Conservation (phyloP, 2,329 filamentous ascomycete genomes). For the Cladobotryum protrusum region DNA sequence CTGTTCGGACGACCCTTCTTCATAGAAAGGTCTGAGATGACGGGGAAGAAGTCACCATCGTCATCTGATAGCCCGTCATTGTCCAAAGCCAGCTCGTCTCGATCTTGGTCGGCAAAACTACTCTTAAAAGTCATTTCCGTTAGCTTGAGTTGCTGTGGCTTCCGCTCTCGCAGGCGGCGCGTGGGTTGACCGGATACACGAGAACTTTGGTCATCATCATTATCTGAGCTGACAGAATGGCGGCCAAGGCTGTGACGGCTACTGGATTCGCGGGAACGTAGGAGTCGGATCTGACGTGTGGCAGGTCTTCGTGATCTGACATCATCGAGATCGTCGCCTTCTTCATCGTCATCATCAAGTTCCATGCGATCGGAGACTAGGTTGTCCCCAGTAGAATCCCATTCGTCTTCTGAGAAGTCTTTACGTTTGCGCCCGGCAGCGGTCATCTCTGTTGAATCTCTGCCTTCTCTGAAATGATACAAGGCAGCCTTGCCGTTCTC, state of each 20-base stretch:
- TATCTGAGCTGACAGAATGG: conserved; percentile 7
- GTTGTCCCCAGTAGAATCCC: conserved; percentile 21
- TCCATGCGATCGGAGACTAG: conserved; percentile 22
- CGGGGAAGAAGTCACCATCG: conserved; percentile 28
- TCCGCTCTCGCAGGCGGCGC: conserved; percentile 21
- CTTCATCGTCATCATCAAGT: conserved; percentile 21
- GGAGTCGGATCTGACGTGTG: conserved; percentile 6
- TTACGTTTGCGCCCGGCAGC: conserved; percentile 26
- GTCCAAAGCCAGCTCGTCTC: conserved; percentile 29
- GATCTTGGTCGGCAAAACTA: conserved; percentile 17
- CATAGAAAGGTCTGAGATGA: conserved; percentile 31
- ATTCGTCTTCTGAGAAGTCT: conserved; percentile 21
- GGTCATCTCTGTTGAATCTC: conserved; percentile 11
- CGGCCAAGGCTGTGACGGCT: conserved; percentile 7
- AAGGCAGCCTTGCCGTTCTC: conserved; percentile 29
- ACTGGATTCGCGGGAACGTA: conserved; percentile 23
- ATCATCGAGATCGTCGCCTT: conserved; percentile 16
- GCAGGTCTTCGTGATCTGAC: conserved; percentile 9
- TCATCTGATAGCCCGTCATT: conserved; percentile 22
- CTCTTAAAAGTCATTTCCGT: conserved; percentile 21
- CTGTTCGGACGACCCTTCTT: conserved; percentile 19
- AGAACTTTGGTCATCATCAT: conserved; percentile 14
- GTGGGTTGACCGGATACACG: neutral
- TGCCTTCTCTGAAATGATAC: conserved; percentile 10
- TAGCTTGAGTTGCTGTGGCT: conserved; percentile 19